Conservation (phyloP, 805 yeast genomes). For the Saccharomycopsis fodiens region DNA sequence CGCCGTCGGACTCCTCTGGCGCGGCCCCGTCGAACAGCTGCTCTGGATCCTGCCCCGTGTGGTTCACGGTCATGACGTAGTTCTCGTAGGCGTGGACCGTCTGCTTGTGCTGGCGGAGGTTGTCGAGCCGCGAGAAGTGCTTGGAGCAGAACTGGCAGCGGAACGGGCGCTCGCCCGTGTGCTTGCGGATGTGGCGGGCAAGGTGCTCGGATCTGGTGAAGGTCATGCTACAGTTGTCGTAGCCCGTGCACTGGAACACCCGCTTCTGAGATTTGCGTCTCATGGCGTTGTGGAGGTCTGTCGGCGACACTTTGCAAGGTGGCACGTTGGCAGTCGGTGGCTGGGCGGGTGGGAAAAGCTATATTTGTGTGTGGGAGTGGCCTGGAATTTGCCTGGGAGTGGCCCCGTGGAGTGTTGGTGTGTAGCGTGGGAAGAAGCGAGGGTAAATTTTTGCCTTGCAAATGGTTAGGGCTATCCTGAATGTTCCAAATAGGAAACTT, state of each 20-base stretch:
- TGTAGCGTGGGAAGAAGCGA: background rate
- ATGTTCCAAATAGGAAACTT: background rate
- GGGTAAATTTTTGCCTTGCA: background rate
- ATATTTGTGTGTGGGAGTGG: background rate
- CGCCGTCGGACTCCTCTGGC: background rate
- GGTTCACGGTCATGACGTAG: conserved; percentile 4
- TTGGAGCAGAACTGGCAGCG: conserved; percentile 77
- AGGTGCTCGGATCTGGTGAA: conserved; percentile 88
- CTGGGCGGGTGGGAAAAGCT: background rate
- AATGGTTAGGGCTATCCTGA: background rate
- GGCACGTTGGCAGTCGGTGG: background rate
- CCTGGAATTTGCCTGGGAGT: background rate
- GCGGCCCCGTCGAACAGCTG: background rate
- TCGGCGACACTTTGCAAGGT: background rate
- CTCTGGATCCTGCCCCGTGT: background rate
- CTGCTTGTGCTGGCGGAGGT: conserved; percentile 84
- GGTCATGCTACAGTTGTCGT: conserved; percentile 79
- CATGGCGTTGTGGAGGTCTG: conserved; percentile 3
- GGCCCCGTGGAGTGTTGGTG: background rate
- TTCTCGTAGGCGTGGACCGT: conserved; percentile 53
- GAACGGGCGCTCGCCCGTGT: conserved; percentile 92
- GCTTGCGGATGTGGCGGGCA: conserved; percentile 87
- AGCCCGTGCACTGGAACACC: conserved; percentile 80
- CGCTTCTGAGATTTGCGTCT: conserved; percentile 47
- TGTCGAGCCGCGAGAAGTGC: conserved; percentile 76